Base-by-base conservation (phyloP, 176 grass and related monocot species). In the Echinochloa phyllopogon region DNA sequence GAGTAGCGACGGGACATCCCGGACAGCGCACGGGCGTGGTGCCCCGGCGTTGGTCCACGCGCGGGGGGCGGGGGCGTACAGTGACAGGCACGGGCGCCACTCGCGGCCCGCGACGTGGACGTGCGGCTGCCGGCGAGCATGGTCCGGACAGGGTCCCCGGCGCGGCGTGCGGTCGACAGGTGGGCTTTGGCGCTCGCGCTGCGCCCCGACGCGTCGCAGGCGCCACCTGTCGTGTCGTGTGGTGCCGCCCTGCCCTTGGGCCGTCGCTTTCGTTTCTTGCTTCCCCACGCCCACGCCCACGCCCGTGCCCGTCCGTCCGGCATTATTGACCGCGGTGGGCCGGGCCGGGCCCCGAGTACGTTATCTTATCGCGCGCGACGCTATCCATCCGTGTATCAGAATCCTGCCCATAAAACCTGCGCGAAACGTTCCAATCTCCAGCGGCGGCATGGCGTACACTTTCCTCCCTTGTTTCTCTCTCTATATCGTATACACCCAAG, bases 351-450 rank as follows among this genome's bases (percentile, higher is more conserved):
- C 23, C 36, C 36, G 15, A 16, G 25, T 17, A 10, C 48, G 8
- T 18, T 74, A 74, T 53, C 70, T 29, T 72, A 72, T 71, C 68
- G 21, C n/a, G 68, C 68, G 21, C n/a, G 68, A 33, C 29, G 29
- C 29, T 1, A 33, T 33, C 51, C 27, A 72, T 50, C 11, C 69
- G n/a, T 17, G 18, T 25, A 25, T 45, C n/a, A 8, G n/a, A 71
- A 15, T 43, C 43, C n/a, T 72, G 69, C 43, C 40, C 69, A 72
- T 48, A 0, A 44, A 27, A 27, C 68, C 41, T 25, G 21, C 68
- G n/a, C 12, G 59, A 10, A 62, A 29, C 57, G 24, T 55, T 55
- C 52, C 7, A 5, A 55, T 2, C 17, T 55, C 52, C 50, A 53
- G 51, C 51, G 16, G 51, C 51, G 6, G 16, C 4, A 18, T 11